Evolutionary conservation across 805 yeast genomes (phyloP).

Genomic region (Saccharomycopsis selenospora): DNA sequence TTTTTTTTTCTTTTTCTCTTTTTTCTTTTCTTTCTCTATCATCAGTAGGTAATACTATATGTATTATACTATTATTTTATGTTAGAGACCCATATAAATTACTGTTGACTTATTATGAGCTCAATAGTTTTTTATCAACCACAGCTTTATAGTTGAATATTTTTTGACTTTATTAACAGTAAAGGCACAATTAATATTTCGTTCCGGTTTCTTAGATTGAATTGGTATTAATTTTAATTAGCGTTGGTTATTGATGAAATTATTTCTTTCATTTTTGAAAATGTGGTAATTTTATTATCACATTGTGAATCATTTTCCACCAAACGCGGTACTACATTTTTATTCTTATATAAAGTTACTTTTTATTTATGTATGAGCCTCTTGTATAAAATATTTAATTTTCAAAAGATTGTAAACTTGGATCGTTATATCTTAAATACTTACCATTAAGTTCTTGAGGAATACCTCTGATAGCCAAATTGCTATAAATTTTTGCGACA

Average conservation of each 20-base stretch:
- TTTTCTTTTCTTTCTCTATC: conserved; percentile 16
- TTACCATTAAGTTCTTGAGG: conserved; percentile 53
- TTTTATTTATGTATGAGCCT: too few relatives aligned
- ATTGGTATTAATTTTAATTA: conserved; percentile 8
- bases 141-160: conserved; percentile 23
- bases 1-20: conserved; percentile 2
- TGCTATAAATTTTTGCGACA: conserved; percentile 67
- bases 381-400: too few relatives aligned
- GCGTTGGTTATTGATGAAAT: conserved; percentile 14
- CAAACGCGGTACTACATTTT: conserved; percentile 3
- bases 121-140: conserved; percentile 17
- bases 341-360: too few relatives aligned
- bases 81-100: conserved; percentile 19
- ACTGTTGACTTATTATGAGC: conserved; percentile 20
- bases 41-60: conserved; percentile 23
- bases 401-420: background rate
- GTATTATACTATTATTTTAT: conserved; percentile 20
- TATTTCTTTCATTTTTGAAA: too few relatives aligned
- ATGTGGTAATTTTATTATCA: too few relatives aligned
- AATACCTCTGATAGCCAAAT: conserved; percentile 57
- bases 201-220: conserved; percentile 23
- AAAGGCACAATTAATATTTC: conserved; percentile 23
- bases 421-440: conserved; percentile 56
- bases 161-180: conserved; percentile 23
- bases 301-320: conserved; percentile 3